Base-by-base conservation (phyloP, 768 basidiomycete genomes). In the Russula lepida region DNA sequence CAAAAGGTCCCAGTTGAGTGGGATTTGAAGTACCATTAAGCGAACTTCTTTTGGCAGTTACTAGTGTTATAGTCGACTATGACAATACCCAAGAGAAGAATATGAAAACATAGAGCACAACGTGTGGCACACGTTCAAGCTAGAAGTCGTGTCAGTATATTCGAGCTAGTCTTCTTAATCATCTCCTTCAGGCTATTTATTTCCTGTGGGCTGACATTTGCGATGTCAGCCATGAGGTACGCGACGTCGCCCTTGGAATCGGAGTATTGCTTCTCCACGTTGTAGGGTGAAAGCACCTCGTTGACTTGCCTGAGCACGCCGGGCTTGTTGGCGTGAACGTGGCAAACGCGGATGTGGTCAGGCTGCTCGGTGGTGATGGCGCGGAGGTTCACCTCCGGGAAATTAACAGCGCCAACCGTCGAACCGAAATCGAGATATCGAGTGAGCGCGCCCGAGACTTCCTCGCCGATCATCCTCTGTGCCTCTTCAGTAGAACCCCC, bases 401-500 rank as follows among this genome's bases (percentile, higher is more conserved):
- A 98, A 78, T 98, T 98, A 79, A 98, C 97, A 3, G 93, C 87
- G 50, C 94, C 93, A 58, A 92, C 63, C 3, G 92, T 90, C 27
- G 93, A 86, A 54, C 97, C 97, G 70, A 86, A 92, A 74, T 86
- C 88, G 72, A 98, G 84, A 75, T 98, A 99, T 57, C 94, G 87
- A 25, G 81, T 78, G 46, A 99, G 77, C 3, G 94, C 85, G 35
- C 82, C 80, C 5, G 92, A 83, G 51, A 99, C 97, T 73, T 99
- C 97, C 60, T 92, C 86, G 15, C 97, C 97, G 62, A 99, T 98
- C 84, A 95, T 92, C 56, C 85, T 82, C 74, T 99, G 97, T 6
- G 97, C 97, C 73, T 99, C 97, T 73, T 99, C 97, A 19, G 97
- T 99, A 32, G 95, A 98, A 43, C 97, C 97, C 60, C 97, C 97